phyloP scores from a whole-genome alignment of 1,139 yeast genomes.

The Zhuliangozyma parablackwelliae region DNA sequence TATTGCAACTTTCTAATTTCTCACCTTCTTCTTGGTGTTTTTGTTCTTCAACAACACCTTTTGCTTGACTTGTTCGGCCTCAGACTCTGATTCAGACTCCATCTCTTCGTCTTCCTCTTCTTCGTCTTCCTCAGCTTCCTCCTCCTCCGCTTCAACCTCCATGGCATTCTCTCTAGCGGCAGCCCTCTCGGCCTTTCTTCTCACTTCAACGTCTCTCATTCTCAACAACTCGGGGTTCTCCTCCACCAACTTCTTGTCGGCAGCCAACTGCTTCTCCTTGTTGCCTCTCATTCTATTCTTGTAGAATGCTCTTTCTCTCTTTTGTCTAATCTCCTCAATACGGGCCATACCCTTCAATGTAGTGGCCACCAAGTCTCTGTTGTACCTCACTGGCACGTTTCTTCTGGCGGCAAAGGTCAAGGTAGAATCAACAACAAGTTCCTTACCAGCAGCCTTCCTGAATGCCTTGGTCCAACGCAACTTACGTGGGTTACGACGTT shows the following conservation, averaged over 20 bases:
- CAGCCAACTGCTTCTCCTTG: slow-evolving; percentile 76
- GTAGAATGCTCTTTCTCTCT: slow-evolving; percentile 97
- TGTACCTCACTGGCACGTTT: slow-evolving; percentile 95
- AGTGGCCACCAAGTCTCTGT: slow-evolving; percentile 91
- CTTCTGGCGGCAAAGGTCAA: slow-evolving; percentile 95
- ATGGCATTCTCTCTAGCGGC: slow-evolving; percentile 55
- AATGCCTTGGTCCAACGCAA: slow-evolving; percentile 98
- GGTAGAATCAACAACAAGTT: slow-evolving; percentile 94
- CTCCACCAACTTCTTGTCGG: slow-evolving; percentile 86
- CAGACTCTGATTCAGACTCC: slow-evolving; percentile 25
- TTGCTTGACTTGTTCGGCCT: slow-evolving; percentile 49
- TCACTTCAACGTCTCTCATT: slow-evolving; percentile 88
- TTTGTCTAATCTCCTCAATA: slow-evolving; percentile 91
- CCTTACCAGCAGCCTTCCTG: slow-evolving; percentile 99
- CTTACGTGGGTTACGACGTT: slow-evolving; percentile 98
- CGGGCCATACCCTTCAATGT: slow-evolving; percentile 94
- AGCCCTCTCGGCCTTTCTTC: slow-evolving; percentile 70
- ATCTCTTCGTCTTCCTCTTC: slow-evolving; percentile 38
- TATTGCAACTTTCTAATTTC: slow-evolving; percentile 6
- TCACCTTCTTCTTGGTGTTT: slow-evolving; percentile 42
- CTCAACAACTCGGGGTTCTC: slow-evolving; percentile 82
- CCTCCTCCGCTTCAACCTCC: slow-evolving; percentile 43
- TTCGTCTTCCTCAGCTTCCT: slow-evolving; percentile 13
- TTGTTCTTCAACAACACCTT: slow-evolving; percentile 64
- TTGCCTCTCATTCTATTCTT: slow-evolving; percentile 99